Conservation (phyloP, 148 eudicot genomes). For the Fallopia convolvulus region DNA sequence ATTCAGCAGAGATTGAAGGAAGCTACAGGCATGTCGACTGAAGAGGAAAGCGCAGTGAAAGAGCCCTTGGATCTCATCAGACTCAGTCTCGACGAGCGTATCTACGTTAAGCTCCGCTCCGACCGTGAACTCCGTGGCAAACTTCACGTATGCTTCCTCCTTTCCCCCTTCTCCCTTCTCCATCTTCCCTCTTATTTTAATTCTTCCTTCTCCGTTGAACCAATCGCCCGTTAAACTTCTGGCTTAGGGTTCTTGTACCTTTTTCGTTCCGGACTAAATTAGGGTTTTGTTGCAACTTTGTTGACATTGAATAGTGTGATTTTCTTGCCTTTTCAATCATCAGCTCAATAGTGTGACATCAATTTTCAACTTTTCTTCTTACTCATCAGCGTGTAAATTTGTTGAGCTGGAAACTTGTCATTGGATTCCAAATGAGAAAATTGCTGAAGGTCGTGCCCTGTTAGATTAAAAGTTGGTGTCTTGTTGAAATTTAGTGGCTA, state of each 20-base stretch:
- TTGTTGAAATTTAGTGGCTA: not conserved
- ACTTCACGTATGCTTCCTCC: slow-evolving; percentile 25
- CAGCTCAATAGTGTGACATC: not conserved
- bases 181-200: not conserved
- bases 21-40: slow-evolving; percentile 24
- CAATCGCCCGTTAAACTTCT: not conserved
- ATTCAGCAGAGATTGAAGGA: not conserved
- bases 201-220: not conserved
- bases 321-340: not conserved
- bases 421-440: too few species aligned
- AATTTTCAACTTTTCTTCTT: not conserved
- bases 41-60: slow-evolving; percentile 44
- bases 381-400: not conserved
- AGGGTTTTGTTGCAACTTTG: slow-evolving; percentile 2
- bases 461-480: not conserved
- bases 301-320: not conserved
- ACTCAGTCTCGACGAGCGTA: slow-evolving; percentile 44
- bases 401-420: not conserved
- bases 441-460: not conserved
- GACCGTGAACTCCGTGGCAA: slow-evolving; percentile 54
- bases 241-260: not conserved
- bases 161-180: not conserved
- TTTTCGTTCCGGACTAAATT: not conserved
- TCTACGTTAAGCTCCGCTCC: slow-evolving; percentile 50
- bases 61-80: slow-evolving; percentile 45